Evolutionary conservation across 257 asterid species (phyloP).

Genomic region (Gardenia jasminoides): DNA sequence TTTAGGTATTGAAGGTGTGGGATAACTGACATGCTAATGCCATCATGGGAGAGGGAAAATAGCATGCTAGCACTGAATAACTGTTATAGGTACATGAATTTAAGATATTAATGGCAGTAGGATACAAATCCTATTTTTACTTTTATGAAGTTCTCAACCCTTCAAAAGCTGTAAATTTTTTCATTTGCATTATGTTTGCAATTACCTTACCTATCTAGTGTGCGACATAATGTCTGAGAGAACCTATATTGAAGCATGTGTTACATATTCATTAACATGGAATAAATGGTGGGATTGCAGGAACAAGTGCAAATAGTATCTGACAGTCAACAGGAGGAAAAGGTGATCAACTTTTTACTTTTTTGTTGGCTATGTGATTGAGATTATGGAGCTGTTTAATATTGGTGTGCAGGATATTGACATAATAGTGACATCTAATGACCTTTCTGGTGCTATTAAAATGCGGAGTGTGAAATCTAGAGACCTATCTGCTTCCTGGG

Average conservation of each 20-base stretch:
- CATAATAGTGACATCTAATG: conserved; percentile 73
- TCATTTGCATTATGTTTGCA: neutral
- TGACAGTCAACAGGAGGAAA: conserved; percentile 44
- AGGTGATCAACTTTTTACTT: conserved; percentile 46
- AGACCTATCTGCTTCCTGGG: conserved; percentile 87
- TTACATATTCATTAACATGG: neutral
- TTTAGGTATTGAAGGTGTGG: neutral
- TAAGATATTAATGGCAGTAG: neutral
- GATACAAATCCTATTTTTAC: neutral
- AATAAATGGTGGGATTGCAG: conserved; percentile 39
- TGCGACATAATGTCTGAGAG: neutral
- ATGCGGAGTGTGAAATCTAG: conserved; percentile 61
- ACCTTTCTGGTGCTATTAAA: conserved; percentile 71
- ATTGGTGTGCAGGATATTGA: conserved; percentile 70
- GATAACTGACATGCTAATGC: neutral
- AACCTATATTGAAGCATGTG: neutral
- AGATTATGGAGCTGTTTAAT: conserved; percentile 15
- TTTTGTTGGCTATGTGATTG: conserved; percentile 2
- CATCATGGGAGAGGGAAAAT: neutral
- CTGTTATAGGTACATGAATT: neutral
- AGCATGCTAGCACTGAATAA: neutral
- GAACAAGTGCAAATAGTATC: conserved; percentile 45
- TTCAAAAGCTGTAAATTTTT: neutral
- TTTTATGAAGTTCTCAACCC: neutral
- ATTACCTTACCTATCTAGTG: neutral